phyloP scores from a whole-genome alignment of 768 basidiomycete genomes.

The Termitomyces sp. region DNA sequence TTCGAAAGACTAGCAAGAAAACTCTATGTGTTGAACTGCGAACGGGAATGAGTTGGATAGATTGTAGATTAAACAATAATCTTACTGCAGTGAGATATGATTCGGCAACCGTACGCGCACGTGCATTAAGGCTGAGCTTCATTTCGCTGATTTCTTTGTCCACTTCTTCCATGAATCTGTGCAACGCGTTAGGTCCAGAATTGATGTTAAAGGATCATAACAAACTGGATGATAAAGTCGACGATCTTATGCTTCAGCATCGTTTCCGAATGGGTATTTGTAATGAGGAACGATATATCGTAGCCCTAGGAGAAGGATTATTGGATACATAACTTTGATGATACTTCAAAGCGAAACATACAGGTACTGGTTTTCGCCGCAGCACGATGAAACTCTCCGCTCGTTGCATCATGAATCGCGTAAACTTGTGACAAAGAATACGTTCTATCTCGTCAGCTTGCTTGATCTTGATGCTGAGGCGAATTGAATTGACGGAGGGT shows the following conservation, averaged over 20 bases:
- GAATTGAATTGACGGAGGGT: slow-evolving; percentile 94
- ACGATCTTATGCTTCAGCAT: slow-evolving; percentile 99
- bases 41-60: slow-evolving; percentile 2
- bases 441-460: slow-evolving; percentile 99
- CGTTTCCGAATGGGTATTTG: slow-evolving; percentile 93
- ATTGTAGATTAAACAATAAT: neutral
- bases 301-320: slow-evolving; percentile 65
- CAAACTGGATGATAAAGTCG: slow-evolving; percentile 98
- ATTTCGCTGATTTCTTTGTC: slow-evolving; percentile 99
- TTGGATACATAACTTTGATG: neutral
- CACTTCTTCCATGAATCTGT: slow-evolving; percentile 97
- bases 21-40: slow-evolving; percentile 36
- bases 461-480: slow-evolving; percentile 97
- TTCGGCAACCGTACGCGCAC: slow-evolving; percentile 96
- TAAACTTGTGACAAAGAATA: slow-evolving; percentile 97
- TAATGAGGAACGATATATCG: slow-evolving; percentile 97
- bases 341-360: slow-evolving; percentile 30
- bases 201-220: slow-evolving; percentile 10
- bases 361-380: slow-evolving; percentile 88
- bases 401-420: slow-evolving; percentile 97
- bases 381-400: slow-evolving; percentile 97
- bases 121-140: slow-evolving; percentile 94
- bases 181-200: slow-evolving; percentile 1
- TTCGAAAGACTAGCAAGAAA: neutral
- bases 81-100: slow-evolving; percentile 90